These are phyloP conservation scores for Colletotrichum sp. DNA, from an alignment of 2,329 filamentous ascomycete species.

Conservation along the genomic window DNA sequence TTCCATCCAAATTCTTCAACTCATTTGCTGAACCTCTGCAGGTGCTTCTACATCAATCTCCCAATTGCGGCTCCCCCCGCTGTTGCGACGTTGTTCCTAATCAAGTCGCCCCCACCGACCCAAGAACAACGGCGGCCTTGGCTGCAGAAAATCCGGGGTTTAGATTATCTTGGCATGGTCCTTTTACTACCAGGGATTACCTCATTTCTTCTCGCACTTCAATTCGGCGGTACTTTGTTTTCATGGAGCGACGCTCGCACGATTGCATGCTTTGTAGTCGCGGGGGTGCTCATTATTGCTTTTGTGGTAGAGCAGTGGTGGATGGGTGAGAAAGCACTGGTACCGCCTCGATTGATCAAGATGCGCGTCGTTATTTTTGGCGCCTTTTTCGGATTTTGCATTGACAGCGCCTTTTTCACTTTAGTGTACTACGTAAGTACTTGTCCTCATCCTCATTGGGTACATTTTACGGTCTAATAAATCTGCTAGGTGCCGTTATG, in stretches of 20 bases:
- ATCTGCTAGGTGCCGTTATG: constrained; percentile 31
- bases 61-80: constrained; percentile 28
- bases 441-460: too few relatives aligned
- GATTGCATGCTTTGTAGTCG: constrained; percentile 29
- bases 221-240: constrained; percentile 43
- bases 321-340: constrained; percentile 36
- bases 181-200: constrained; percentile 28
- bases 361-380: constrained; percentile 33
- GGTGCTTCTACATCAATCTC: constrained; percentile 33
- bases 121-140: constrained; percentile 9
- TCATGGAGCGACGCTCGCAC: constrained; percentile 34
- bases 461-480: too few relatives aligned
- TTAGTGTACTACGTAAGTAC: constrained; percentile 4
- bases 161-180: constrained; percentile 26
- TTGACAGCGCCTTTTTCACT: constrained; percentile 14
- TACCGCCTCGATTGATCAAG: constrained; percentile 38
- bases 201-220: constrained; percentile 49
- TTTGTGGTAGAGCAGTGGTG: constrained; percentile 38
- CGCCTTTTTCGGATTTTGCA: constrained; percentile 26
- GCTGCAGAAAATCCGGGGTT: constrained; percentile 17
- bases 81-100: constrained; percentile 30
- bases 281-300: constrained; percentile 29
- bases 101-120: constrained; percentile 13
- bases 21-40: neutral
- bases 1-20: too few relatives aligned